Base-by-base conservation (phyloP, 768 basidiomycete genomes). In the Rhodotorula diobovata region DNA sequence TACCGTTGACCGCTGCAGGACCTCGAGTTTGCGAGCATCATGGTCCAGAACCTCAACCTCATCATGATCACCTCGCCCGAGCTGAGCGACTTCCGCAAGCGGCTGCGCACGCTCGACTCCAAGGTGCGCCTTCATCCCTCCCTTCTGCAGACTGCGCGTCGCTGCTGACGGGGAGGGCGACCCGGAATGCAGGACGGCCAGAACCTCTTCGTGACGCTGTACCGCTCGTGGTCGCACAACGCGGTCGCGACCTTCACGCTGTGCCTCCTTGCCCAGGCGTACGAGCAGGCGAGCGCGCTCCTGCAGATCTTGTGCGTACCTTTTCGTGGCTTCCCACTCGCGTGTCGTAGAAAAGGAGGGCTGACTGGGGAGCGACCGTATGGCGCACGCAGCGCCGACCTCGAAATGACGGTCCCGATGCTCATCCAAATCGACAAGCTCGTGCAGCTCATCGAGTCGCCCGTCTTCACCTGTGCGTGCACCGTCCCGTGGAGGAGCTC, bases 151-250 rank as follows among this genome's bases (percentile, higher is more conserved):
- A n/a, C n/a, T n/a, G n/a, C n/a, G n/a, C n/a, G n/a, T n/a, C n/a
- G n/a, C n/a, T n/a, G n/a, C n/a, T n/a, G n/a, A n/a, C n/a, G n/a
- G n/a, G n/a, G n/a, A n/a, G n/a, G n/a, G n/a, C n/a, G n/a, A n/a
- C n/a, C n/a, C n/a, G n/a, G n/a, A n/a, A 12, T 18, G n/a, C 88
- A 95, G 90, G 96, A 99, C 75, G 94, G 95, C 6, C 96, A 98
- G 81, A 90, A 90, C 25, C 80, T 99, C 32, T 99, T 98, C 79
- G 91, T 90, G 20, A 91, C 90, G 0, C 82, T 99, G 7, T 99
- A 99, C 77, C 86, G 92, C 30, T 98, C 93, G 30, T 99, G 96
- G 96, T 98, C 93, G 79, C 96, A 99, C 77, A 97, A 97, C 78
- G 90, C 95, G 2, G 94, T 98, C 54, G 89, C 96, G 0, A 93